Base-by-base conservation (phyloP, 2,329 filamentous ascomycete genomes). In the Neonectria faginata region DNA sequence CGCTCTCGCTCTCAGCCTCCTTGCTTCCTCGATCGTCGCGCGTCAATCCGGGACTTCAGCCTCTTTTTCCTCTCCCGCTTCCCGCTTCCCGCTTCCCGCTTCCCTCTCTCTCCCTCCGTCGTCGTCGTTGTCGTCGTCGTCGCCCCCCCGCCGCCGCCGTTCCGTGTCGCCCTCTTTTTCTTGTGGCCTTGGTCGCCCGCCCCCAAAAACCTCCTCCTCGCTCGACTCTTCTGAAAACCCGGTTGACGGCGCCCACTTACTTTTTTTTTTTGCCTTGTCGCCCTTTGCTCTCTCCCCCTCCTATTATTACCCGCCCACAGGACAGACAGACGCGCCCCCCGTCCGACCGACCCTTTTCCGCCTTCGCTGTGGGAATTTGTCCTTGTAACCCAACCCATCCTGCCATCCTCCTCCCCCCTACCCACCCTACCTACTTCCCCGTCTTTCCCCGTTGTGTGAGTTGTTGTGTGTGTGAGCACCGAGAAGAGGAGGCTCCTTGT, bases 351-450 rank as follows among this genome's bases (percentile, higher is more conserved):
- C 56, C 48, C 48, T 53, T 53, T 71, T 67, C 50, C 56, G 44
- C 62, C 45, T 45, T 62, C 54, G 63, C 62, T 68, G 65, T 67
- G 53, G 67, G 58, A 62, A 62, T 60, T 52, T 60, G 48, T 51
- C 53, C 60, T 52, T 66, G 59, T 64, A 63, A 58, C 60, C 55
- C 25, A 48, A 47, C 53, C 31, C 11, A 5, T 36, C 53, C 31
- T 33, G 11, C 44, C 3, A 25, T 25, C 25, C 25, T 25, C 25
- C 22, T 25, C 22, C 22, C 25, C 25, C 25, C 5, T 25, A 29
- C 48, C 48, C 25, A 64, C 62, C 52, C 57, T 22, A 33, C 53
- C 41, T 29, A 33, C 22, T 48, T 33, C 48, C 48, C 29, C 41
- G 16, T 42, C 50, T 63, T 44, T 48, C 45, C 61, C 50, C 48